Evolutionary conservation across 805 yeast species (phyloP), one percentile per base, ranked within the genome.

Genomic region (Myxozyma vanderwaltii): DNA sequence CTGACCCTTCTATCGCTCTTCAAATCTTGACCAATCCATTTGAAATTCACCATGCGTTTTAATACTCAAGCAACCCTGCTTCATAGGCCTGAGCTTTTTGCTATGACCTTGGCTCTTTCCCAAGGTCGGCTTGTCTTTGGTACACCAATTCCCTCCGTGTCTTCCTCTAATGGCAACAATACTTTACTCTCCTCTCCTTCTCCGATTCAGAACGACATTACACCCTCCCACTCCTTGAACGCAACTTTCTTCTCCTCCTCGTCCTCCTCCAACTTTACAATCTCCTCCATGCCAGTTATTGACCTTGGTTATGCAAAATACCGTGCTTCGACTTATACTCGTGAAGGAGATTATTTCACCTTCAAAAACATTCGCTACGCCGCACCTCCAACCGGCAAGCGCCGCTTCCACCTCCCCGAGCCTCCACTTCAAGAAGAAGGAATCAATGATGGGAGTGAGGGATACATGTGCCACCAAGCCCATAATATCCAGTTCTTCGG

Each of bases 351-450:
- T 29, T 46, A 55, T 43, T 62, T n/a, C 48, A 33, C 43, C 12
- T 52, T 54, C 40, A 41, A 38, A 38, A 61, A 63, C 53, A 59
- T 63, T 33, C 60, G 65, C 15, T 63, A 57, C 50, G 67, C 67
- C 3, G 62, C 63, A 5, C 66, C 67, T 3, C 67, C 67, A 5
- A 35, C 41, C 13, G 64, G 62, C 5, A 21, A 26, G 17, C 63
- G 40, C 4, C 63, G 67, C 4, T 63, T 63, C 48, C 49, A 52
- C 36, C 29, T 19, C 3, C 67, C 67, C 10, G 44, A 55, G 50
- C 44, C 58, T 5, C 67, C 67, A 6, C 19, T 53, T 27, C 29
- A 45, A 15, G 49, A 40, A 39, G 50, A 35, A 23, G 66, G 54
- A 26, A 24, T 63, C 21, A 54, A 58, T 8, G 59, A 51, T 19